Conservation (phyloP, 179 eudicot species). For the Camellia oleifera region DNA sequence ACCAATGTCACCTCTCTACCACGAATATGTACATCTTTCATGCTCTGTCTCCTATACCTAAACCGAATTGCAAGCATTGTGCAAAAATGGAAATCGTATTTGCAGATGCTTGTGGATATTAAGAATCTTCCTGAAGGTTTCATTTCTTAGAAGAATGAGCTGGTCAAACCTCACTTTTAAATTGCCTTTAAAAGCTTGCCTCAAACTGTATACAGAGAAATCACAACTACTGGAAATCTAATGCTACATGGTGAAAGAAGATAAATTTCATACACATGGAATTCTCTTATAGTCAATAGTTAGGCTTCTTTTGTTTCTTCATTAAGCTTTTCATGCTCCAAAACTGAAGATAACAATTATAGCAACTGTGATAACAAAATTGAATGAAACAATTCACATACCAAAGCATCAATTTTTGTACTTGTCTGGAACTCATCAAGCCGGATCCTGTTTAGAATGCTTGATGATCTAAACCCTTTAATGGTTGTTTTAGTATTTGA, state of each 20-base stretch:
- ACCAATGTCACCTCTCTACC: background rate
- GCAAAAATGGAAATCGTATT: slow-evolving; percentile 3
- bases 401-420: slow-evolving; percentile 97
- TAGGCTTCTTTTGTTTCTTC: background rate
- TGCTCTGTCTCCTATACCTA: background rate
- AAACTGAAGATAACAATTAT: no score
- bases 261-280: background rate
- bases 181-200: background rate
- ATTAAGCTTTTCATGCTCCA: background rate
- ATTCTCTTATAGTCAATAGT: background rate
- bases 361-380: background rate
- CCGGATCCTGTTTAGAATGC: slow-evolving; percentile 76
- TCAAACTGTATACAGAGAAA: background rate
- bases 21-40: background rate
- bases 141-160: slow-evolving; percentile 4
- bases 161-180: background rate
- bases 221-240: background rate
- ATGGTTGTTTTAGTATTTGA: slow-evolving; percentile 49
- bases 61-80: background rate
- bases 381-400: slow-evolving; percentile 30
- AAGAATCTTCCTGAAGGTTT: background rate
- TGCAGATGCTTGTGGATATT: background rate
- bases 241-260: background rate
- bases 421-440: slow-evolving; percentile 89
- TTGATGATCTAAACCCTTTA: slow-evolving; percentile 72